Percentiles rank a stretch among this genome's conserved stretches.
These are phyloP conservation scores for Cercospora sp. DNA, from an alignment of 2,329 filamentous ascomycete species.

Conservation along the genomic window DNA sequence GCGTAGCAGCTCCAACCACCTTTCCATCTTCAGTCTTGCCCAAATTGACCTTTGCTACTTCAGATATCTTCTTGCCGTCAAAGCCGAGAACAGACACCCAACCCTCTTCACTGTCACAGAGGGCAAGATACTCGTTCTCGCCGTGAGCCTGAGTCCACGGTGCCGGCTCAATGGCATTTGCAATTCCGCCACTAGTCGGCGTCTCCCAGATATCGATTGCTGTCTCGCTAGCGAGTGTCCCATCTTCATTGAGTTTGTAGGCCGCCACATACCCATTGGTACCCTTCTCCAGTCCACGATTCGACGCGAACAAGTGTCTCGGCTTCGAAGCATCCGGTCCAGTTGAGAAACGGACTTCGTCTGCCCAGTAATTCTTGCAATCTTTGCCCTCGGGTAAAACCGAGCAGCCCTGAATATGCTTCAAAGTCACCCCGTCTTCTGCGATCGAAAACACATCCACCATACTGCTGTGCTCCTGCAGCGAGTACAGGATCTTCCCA, in stretches of 20 bases:
- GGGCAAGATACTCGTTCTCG: slow-evolving; percentile 36
- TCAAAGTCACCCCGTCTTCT: slow-evolving; percentile 33
- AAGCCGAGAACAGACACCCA: slow-evolving; percentile 39
- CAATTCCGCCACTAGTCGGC: slow-evolving; percentile 40
- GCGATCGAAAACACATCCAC: slow-evolving; percentile 39
- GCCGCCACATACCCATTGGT: slow-evolving; percentile 40
- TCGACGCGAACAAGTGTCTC: slow-evolving; percentile 39
- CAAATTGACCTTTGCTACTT: slow-evolving; percentile 35
- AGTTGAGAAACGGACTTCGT: slow-evolving; percentile 39
- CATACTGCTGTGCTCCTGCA: slow-evolving; percentile 43
- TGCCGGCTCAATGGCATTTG: slow-evolving; percentile 41
- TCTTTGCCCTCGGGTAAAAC: slow-evolving; percentile 39
- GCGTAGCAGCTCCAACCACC: slow-evolving; percentile 37
- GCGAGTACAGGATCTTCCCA: slow-evolving; percentile 37
- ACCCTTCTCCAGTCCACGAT: slow-evolving; percentile 36
- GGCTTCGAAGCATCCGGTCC: slow-evolving; percentile 32
- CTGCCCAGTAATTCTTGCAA: slow-evolving; percentile 40
- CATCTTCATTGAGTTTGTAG: slow-evolving; percentile 32
- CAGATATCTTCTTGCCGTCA: slow-evolving; percentile 36
- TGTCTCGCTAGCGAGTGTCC: slow-evolving; percentile 31
- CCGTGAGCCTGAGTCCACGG: slow-evolving; percentile 30
- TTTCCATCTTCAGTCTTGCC: slow-evolving; percentile 37
- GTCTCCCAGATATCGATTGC: slow-evolving; percentile 40
- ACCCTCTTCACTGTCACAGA: slow-evolving; percentile 41
- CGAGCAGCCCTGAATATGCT: slow-evolving; percentile 34